These are phyloP conservation scores for Starmerella roubikii DNA, from an alignment of 805 yeast genomes.

Conservation along the genomic window DNA sequence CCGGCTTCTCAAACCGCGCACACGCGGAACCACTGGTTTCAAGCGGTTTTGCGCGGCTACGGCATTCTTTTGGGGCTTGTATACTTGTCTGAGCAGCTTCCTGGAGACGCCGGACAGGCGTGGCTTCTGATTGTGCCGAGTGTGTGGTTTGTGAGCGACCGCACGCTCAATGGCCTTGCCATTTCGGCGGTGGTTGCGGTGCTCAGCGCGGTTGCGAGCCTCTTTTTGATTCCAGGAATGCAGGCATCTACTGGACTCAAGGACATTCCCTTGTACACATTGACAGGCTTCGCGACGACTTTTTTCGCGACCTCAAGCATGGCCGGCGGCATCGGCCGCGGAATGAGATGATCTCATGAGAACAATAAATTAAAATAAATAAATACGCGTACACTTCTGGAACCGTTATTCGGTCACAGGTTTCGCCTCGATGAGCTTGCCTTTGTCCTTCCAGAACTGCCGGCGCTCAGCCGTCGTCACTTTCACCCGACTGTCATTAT, in stretches of 20 bases:
- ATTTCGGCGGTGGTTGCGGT: constrained; percentile 25
- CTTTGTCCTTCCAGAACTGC: constrained; percentile 16
- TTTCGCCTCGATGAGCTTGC: too few species aligned
- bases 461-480: constrained; percentile 11
- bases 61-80: constrained; percentile 30
- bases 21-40: constrained; percentile 19
- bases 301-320: constrained; percentile 28
- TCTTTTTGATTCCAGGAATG: constrained; percentile 8
- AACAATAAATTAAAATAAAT: background rate
- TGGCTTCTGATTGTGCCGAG: constrained; percentile 30
- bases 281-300: constrained; percentile 15
- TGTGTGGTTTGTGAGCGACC: constrained; percentile 30
- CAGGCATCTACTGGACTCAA: background rate
- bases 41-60: constrained; percentile 27
- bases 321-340: constrained; percentile 30
- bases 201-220: constrained; percentile 24
- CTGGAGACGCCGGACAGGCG: constrained; percentile 26
- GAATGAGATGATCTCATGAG: background rate
- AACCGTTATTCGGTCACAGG: too few species aligned
- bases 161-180: constrained; percentile 27
- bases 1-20: background rate
- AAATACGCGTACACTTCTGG: background rate
- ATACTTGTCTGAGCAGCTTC: constrained; percentile 29
- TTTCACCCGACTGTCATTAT: constrained; percentile 14
- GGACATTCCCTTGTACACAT: constrained; percentile 1